Percentiles rank a stretch among this genome's conserved stretches.
These are phyloP conservation scores for Schrenkiella parvula DNA, from an alignment of 345 rosid genomes.

Conservation along the genomic window DNA sequence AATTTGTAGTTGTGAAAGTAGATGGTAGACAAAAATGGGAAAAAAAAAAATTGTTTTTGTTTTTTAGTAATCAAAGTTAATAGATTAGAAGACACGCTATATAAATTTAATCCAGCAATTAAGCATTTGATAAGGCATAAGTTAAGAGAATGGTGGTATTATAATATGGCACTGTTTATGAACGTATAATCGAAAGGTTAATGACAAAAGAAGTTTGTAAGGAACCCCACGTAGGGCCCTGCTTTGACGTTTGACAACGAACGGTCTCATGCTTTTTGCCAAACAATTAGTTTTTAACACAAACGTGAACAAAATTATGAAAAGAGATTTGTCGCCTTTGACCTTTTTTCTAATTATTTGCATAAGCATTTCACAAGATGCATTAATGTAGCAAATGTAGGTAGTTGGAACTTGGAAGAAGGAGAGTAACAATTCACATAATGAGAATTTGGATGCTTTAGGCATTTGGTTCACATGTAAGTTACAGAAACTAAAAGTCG, in stretches of 20 bases:
- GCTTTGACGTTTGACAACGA: slow-evolving; percentile 19
- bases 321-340: slow-evolving; percentile 1
- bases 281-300: not conserved
- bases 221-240: not conserved
- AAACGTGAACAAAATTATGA: slow-evolving; percentile 3
- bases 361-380: not conserved
- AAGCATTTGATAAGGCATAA: not conserved
- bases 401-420: not conserved
- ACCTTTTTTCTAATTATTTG: not conserved
- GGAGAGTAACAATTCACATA: not conserved
- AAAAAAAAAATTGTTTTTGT: not conserved
- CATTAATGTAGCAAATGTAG: not conserved
- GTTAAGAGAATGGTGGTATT: not conserved
- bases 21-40: not conserved
- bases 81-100: not conserved
- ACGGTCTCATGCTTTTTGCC: not conserved
- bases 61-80: not conserved
- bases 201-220: not conserved
- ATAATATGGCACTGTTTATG: too few relatives aligned
- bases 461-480: not conserved
- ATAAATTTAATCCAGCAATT: not conserved
- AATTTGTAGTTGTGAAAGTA: not conserved
- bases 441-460: not conserved
- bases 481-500: not conserved
- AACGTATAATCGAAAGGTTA: not conserved